phyloP scores from a whole-genome alignment of 2,329 filamentous ascomycete genomes.

The Fusarium mexicanum region DNA sequence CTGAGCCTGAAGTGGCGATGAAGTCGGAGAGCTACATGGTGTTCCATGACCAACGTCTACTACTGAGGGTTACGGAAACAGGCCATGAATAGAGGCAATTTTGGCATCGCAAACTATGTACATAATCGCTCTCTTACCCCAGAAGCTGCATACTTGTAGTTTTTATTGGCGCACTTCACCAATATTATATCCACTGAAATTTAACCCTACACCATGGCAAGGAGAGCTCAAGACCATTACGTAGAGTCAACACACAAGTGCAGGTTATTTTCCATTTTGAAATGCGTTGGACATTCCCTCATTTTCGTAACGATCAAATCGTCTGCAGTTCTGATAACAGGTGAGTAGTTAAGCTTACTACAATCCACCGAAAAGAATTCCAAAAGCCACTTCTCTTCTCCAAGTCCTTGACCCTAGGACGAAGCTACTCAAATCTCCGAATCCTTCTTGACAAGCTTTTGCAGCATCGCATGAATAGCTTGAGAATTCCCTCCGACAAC shows the following conservation, averaged over 20 bases:
- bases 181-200: neutral
- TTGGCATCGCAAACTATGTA: fast-evolving
- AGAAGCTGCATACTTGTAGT: neutral
- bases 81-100: fast-evolving
- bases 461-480: neutral
- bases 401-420: neutral
- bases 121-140: too few species aligned
- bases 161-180: neutral
- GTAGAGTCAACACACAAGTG: neutral
- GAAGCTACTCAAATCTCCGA: neutral
- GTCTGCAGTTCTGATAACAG: too few species aligned
- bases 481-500: neutral
- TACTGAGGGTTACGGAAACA: neutral
- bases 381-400: fast-evolving
- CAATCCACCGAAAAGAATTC: fast-evolving
- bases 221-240: neutral
- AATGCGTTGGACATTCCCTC: too few species aligned
- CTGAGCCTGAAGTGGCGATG: neutral
- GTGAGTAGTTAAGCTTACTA: neutral
- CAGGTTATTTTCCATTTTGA: neutral
- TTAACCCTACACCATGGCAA: neutral
- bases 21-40: neutral
- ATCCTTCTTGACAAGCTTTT: neutral
- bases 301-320: too few species aligned
- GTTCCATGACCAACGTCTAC: neutral